Evolutionary conservation across 2,329 filamentous ascomycete species (phyloP), one percentile per base, ranked within the genome.

Genomic region (Ophiostoma quercus): DNA sequence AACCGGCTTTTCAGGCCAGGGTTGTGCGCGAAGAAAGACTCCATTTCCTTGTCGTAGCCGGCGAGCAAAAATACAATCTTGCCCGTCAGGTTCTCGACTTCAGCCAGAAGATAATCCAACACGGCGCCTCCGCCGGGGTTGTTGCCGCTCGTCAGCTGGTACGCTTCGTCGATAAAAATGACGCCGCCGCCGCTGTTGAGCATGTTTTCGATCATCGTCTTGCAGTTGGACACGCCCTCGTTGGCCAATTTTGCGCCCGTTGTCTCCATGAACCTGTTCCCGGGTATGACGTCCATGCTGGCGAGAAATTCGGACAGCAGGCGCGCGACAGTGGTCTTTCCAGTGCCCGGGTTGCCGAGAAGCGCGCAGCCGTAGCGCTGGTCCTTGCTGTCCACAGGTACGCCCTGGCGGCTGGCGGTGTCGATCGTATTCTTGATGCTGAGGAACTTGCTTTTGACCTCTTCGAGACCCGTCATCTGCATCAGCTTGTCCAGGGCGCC

Each of bases 151-250:
- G 86, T 83, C 0, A 94, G 80, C 73, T 94, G 90, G 74, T 94
- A 93, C 0, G 91, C 90, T 76, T 94, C 91, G 71, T 94, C 91
- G 29, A 94, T 89, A 75, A 94, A 94, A 1, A 92, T 75, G 0
- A 88, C 88, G 0, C 91, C 91, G 0, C 90, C 91, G 0, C 85
- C 87, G 0, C 78, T 73, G 37, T 87, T 80, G 3, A 87, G 76
- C 0, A 94, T 81, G 0, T 80, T 74, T 2, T 89, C 81, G 6
- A 91, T 78, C 0, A 88, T 77, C 14, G 83, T 82, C 74, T 90
- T 83, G 72, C 84, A 86, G 0, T 82, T 86, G 0, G 79, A 69
- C 0, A 92, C 84, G 0, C 90, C 90, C 0, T 84, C 81, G 66
- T 85, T 86, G 0, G 90, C 87, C 0, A 94, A 82, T 19, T 83